Conservation (phyloP, 129 eudicot species). For the Mikania micrantha region DNA sequence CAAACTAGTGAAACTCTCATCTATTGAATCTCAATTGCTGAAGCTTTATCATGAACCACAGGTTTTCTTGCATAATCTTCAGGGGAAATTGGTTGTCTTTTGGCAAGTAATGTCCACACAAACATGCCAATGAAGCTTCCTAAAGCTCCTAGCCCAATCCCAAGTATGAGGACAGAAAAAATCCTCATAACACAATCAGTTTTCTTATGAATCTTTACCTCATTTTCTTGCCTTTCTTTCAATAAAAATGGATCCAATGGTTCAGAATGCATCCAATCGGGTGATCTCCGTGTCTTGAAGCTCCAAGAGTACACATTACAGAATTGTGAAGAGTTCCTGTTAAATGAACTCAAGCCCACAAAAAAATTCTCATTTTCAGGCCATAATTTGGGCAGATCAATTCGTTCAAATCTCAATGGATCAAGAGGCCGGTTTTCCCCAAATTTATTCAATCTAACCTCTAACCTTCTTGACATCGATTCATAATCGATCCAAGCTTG, state of each 20-base stretch:
- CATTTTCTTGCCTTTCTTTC: not conserved
- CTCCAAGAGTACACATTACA: constrained; percentile 63
- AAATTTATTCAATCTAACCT: constrained; percentile 40
- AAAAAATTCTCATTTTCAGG: no score
- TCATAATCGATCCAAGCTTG: constrained; percentile 89
- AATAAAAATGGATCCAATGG: constrained; percentile 54
- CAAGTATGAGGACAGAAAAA: constrained; percentile 52
- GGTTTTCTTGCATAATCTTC: constrained; percentile 51
- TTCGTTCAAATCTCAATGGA: no score
- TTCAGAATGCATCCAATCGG: constrained; percentile 86
- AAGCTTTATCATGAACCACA: constrained; percentile 42
- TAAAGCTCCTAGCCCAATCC: constrained; percentile 68
- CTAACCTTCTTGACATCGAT: constrained; percentile 54
- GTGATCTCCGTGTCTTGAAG: constrained; percentile 38
- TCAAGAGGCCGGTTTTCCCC: no score
- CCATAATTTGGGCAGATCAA: no score
- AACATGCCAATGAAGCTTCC: constrained; percentile 53
- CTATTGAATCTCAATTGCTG: constrained; percentile 51
- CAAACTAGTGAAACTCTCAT: constrained; percentile 28
- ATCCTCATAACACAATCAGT: constrained; percentile 59
- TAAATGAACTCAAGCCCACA: no score
- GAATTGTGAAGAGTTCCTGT: constrained; percentile 40
- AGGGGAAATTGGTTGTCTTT: constrained; percentile 46
- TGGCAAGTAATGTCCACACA: constrained; percentile 42
- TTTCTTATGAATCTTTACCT: constrained; percentile 24